Base-by-base conservation (phyloP, 352 stramenopile genomes). In the Phytophthora vignae region DNA sequence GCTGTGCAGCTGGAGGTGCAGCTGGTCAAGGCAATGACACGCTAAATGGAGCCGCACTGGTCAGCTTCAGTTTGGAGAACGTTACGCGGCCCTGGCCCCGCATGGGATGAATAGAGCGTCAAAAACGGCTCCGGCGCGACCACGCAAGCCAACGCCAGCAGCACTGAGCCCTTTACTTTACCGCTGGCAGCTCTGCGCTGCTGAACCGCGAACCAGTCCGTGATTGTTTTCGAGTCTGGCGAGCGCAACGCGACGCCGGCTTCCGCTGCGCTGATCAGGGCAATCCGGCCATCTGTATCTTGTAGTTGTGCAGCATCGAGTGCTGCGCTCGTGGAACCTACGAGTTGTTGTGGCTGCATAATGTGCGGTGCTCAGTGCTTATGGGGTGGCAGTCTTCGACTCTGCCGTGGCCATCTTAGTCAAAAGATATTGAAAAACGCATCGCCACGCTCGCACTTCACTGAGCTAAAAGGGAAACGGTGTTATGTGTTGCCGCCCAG, bases 61-160 rank as follows among this genome's bases (percentile, higher is more conserved):
- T 49, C 40, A 49, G 40, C 40, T 49, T 49, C 40, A 49, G 40
- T 49, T 49, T 49, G 40, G 40, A 49, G 40, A 49, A 49, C 40
- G 40, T 49, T 49, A 49, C 40, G 40, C 40, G 14, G 40, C 40
- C 29, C 36, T 42, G 36, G 14, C 36, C 36, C 36, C 36, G 33
- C 36, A 42, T 42, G 36, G 0, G 36, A 42, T 42, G 36, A 42
- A 42, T 42, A 42, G 36, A 42, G 36, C 36, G 36, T 42, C 36
- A 11, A 42, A 42, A 42, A 42, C 36, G 36, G 36, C 4, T 1
- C 11, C 14, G 11, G n/a, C n/a, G 36, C 29, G 4, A 2, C 11
- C 36, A 42, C 33, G 33, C 36, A 42, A 42, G 36, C 36, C 36
- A 42, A 42, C 36, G 11, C 14, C 36, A 33, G 5, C 29, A 33